Conservation (phyloP, 371 early-diverging fungal genomes). For the Fennellomyces sp. region DNA sequence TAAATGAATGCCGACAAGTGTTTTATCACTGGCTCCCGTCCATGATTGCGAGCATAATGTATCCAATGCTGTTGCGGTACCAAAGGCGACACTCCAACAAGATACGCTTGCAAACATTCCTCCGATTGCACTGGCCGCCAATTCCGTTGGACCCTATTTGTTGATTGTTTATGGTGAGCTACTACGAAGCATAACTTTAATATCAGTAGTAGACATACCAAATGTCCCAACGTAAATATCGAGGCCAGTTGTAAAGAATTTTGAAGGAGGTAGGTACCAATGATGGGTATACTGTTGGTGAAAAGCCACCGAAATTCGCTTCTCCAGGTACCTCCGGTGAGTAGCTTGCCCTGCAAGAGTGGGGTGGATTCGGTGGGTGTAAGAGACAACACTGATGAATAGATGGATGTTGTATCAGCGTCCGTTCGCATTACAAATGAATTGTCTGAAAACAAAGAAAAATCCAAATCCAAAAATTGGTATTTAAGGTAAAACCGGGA, state of each 20-base stretch:
- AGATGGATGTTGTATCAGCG: too few relatives aligned
- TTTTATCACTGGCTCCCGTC: conserved; percentile 74
- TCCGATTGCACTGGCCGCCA: conserved; percentile 78
- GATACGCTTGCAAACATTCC: conserved; percentile 85
- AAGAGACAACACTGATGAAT: background rate
- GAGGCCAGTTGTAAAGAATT: conserved; percentile 66
- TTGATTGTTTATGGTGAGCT: background rate
- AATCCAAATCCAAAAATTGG: too few relatives aligned
- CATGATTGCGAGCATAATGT: conserved; percentile 88
- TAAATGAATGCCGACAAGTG: conserved; percentile 77
- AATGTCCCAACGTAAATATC: conserved; percentile 65
- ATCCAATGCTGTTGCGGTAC: conserved; percentile 83
- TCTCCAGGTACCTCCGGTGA: background rate
- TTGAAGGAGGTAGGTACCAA: conserved; percentile 66
- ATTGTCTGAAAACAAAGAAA: too few relatives aligned
- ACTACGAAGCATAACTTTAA: background rate
- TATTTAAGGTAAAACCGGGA: too few relatives aligned
- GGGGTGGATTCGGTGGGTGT: conserved; percentile 1
- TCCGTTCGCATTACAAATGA: too few relatives aligned
- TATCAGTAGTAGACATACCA: conserved; percentile 34
- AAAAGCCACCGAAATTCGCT: conserved; percentile 49
- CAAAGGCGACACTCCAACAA: conserved; percentile 80
- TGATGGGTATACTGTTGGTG: conserved; percentile 57
- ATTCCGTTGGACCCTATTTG: conserved; percentile 67
- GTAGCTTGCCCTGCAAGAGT: background rate